phyloP scores from a whole-genome alignment of 2,329 filamentous ascomycete genomes.

The Sporothrix mexicana region DNA sequence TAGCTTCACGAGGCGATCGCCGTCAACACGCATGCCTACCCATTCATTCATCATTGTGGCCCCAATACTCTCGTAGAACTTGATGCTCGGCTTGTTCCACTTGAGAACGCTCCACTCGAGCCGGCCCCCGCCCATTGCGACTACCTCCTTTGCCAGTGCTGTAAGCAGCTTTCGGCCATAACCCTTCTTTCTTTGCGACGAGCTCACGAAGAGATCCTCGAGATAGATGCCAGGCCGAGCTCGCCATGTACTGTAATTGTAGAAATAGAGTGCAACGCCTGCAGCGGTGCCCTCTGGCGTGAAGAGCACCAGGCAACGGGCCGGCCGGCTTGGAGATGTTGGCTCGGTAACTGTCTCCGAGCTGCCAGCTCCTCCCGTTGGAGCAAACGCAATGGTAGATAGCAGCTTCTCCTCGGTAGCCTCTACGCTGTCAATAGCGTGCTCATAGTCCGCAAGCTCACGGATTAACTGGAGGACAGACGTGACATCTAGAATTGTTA shows the following conservation, averaged over 20 bases:
- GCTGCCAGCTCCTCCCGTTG: slow-evolving; percentile 48
- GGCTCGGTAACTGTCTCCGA: slow-evolving; percentile 54
- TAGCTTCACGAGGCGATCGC: slow-evolving; percentile 66
- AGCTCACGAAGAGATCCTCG: slow-evolving; percentile 87
- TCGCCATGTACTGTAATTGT: slow-evolving; percentile 95
- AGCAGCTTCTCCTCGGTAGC: slow-evolving; percentile 77
- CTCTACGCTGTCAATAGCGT: slow-evolving; percentile 73
- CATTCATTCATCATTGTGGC: slow-evolving; percentile 72
- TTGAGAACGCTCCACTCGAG: slow-evolving; percentile 91
- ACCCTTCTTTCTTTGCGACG: slow-evolving; percentile 72
- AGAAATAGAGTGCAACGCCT: slow-evolving; percentile 90
- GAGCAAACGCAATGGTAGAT: slow-evolving; percentile 78
- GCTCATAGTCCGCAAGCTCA: slow-evolving; percentile 87
- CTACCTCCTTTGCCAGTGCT: slow-evolving; percentile 78
- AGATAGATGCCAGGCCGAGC: slow-evolving; percentile 88
- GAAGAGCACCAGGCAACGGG: slow-evolving; percentile 75
- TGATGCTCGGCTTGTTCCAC: slow-evolving; percentile 90
- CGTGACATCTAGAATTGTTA: slow-evolving; percentile 68
- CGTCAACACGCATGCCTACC: slow-evolving; percentile 77
- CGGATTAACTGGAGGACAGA: slow-evolving; percentile 81
- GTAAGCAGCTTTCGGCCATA: slow-evolving; percentile 79
- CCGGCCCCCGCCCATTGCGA: slow-evolving; percentile 72
- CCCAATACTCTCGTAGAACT: slow-evolving; percentile 79
- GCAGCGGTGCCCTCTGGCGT: slow-evolving; percentile 57
- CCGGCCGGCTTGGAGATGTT: slow-evolving; percentile 64